Base-by-base conservation (phyloP, 2,329 filamentous ascomycete species). In the Fusarium sp. region DNA sequence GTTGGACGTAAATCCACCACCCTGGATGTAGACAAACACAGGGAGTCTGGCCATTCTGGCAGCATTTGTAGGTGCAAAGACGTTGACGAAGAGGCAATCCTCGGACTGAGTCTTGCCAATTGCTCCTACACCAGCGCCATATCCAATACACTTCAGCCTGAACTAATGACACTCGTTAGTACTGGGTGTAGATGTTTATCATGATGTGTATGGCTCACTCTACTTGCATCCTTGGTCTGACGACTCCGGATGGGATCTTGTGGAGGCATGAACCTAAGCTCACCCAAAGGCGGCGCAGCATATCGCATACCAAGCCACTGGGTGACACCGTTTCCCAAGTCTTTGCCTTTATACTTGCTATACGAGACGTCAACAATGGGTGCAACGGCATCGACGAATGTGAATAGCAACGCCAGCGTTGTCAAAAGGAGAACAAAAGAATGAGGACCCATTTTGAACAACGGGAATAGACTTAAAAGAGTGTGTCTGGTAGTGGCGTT, bases 241-340 rank as follows among this genome's bases (percentile, higher is more conserved):
- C 77, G 62, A n/a, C 81, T 78, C 4, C 75, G 68, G 0, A 78
- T 66, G 4, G 92, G 91, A 74, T 92, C 88, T 71, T 85, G 80
- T 1, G 92, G 91, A n/a, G 88, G 87, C 57, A 83, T 82, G 73
- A 94, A 95, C 23, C 92, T 84, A 62, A 92, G 75, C 8, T 85
- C 71, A 2, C 88, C 90, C 3, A 91, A 53, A 0, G 92, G 92
- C 22, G 92, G 82, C 7, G 90, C 88, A 2, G 92, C 92, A 80
- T 88, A 95, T 45, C 91, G 87, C 68, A 96, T 87, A 4, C 91
- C 92, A 9, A 92, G 83, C 90, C 91, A 95, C 75, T 90, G 84
- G 5, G 85, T 88, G 48, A 93, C 80, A 3, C 88, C 90, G 68
- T 86, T 85, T 1, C 78, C 70, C 3, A 84, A 79, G 4, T 80